Percentiles rank a stretch among this genome's conserved stretches.
phyloP scores from a whole-genome alignment of 2,329 filamentous ascomycete genomes.

The Aspergillus fumigatus region DNA sequence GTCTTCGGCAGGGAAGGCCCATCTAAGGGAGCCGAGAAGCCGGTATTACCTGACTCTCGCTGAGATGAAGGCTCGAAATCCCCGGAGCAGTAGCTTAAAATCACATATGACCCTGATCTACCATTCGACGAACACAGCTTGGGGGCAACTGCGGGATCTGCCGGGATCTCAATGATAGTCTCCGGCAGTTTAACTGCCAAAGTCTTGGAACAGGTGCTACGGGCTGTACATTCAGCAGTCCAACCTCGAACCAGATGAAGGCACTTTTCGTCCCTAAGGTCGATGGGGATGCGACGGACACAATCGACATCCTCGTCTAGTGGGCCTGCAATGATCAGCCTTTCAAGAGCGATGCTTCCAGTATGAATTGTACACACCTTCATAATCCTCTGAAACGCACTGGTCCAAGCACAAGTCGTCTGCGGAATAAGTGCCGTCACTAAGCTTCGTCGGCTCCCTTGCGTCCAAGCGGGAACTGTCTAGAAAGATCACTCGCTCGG shows the following conservation, averaged over 20 bases:
- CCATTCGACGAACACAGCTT: not conserved
- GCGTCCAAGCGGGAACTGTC: not conserved
- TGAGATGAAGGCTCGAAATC: not conserved
- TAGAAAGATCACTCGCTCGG: not conserved
- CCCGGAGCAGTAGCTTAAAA: not conserved
- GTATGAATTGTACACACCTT: not conserved
- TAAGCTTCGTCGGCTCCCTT: not conserved
- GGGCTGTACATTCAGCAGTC: not conserved
- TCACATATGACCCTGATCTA: not conserved
- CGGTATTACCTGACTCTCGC: not conserved
- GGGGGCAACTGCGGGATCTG: not conserved
- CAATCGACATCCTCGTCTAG: not conserved
- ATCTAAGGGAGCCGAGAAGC: not conserved
- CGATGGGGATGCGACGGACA: not conserved
- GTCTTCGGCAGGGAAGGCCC: not conserved
- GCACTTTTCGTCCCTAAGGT: not conserved
- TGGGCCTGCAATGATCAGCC: not conserved
- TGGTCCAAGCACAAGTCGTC: not conserved
- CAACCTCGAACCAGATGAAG: not conserved
- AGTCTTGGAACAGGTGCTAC: not conserved
- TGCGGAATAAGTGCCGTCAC: not conserved
- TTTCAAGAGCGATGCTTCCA: not conserved
- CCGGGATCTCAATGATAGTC: not conserved
- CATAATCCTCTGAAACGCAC: not conserved
- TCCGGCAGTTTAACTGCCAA: not conserved